Base-by-base conservation (phyloP, 2,329 filamentous ascomycete genomes). In the Penicillium corylophilum region DNA sequence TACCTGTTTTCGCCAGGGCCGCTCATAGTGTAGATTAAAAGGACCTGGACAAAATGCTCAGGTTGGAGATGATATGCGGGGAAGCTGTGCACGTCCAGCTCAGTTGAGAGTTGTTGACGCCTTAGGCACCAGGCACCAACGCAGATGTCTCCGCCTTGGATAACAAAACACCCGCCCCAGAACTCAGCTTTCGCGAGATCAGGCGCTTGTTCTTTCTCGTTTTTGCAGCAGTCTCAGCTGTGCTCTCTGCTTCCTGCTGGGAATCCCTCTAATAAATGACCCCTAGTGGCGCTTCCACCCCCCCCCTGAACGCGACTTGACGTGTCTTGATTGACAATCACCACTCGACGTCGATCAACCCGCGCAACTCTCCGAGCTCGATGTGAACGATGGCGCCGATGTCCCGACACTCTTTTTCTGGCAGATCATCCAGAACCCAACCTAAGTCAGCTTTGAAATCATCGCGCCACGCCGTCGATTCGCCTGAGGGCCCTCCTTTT, bases 401-500 rank as follows among this genome's bases (percentile, higher is more conserved):
- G 53, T 61, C 66, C 23, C 55, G 66, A 52, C 59, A 64, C 40
- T 57, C 63, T 24, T 52, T 61, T 15, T 64, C 64, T 20, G 58
- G 60, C 18, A 60, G 65, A 48, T 48, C 67, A 18, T 60, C 66
- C 33, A 65, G 64, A 52, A 59, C 63, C 50, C 64, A 64, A 16
- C 56, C 65, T 8, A 71, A 69, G 56, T 57, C 68, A 20, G 56
- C 66, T 20, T 51, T 68, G 38, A 73, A 70, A 55, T 55, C 62
- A 15, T 55, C 68, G 4, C 61, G 64, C 38, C 65, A 49, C 46
- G 61, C 63, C 12, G 33, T 54, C 22, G 64, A 70, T 24, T 61
- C 62, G 44, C 66, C 61, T 41, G 71, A 72, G 43, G 86, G 88
- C 60, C 85, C 86, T 23, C 85, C 87, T 12, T 79, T 79, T 1